These are phyloP conservation scores for Cyberlindnera meyerae DNA, from an alignment of 805 yeast species.

Conservation along the genomic window DNA sequence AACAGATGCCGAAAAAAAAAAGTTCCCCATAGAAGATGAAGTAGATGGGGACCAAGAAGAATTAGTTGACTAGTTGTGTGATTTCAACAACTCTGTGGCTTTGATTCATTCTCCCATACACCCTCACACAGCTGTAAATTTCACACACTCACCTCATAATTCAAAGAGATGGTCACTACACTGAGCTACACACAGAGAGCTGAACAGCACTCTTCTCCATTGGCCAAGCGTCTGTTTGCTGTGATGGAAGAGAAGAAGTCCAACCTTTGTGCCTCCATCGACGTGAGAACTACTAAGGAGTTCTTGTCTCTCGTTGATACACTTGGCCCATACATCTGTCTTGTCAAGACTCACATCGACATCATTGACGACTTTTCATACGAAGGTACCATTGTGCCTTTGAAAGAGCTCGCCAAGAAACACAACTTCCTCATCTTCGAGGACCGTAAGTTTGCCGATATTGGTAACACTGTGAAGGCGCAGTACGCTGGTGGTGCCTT, in stretches of 20 bases:
- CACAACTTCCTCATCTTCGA: constrained; percentile 91
- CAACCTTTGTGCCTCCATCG: constrained; percentile 92
- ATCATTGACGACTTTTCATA: constrained; percentile 83
- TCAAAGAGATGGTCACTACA: constrained; percentile 20
- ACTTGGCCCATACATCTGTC: constrained; percentile 87
- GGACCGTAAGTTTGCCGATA: constrained; percentile 97
- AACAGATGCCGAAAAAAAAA: no score
- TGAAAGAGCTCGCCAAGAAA: constrained; percentile 66
- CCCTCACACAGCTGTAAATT: not conserved
- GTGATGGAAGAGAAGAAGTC: constrained; percentile 79
- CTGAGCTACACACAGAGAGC: constrained; percentile 67
- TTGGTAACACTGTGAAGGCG: constrained; percentile 93
- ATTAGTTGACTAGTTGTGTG: no score
- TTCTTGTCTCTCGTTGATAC: constrained; percentile 66
- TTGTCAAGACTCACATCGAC: constrained; percentile 93
- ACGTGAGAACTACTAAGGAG: constrained; percentile 76
- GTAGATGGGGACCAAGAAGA: no score
- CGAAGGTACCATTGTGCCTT: constrained; percentile 73
- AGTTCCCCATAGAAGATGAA: no score
- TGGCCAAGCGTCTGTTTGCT: constrained; percentile 67
- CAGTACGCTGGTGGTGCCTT: constrained; percentile 90
- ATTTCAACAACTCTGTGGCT: no score
- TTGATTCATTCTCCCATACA: no score
- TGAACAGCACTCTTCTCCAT: constrained; percentile 61
- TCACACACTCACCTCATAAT: not conserved